phyloP scores from a whole-genome alignment of 768 basidiomycete species.

The Rhodotorula sphaerocarpa region DNA sequence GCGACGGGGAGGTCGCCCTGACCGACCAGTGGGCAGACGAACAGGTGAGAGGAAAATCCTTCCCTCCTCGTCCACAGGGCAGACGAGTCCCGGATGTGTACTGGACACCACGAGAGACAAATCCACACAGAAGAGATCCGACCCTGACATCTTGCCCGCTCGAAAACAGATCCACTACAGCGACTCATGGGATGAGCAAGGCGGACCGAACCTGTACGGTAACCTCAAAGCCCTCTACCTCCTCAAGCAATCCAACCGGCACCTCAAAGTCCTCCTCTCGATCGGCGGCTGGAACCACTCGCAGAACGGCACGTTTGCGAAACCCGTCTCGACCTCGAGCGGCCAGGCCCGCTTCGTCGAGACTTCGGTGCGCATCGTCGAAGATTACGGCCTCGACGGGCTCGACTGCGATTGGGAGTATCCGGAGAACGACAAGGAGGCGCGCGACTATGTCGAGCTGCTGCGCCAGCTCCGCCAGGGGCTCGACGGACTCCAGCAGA shows the following conservation, averaged over 20 bases:
- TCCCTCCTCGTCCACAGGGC: neutral
- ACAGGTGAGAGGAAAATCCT: slow-evolving; percentile 46
- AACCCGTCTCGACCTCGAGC: slow-evolving; percentile 59
- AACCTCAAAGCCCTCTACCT: slow-evolving; percentile 90
- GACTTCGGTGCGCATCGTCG: slow-evolving; percentile 66
- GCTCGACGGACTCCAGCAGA: slow-evolving; percentile 66
- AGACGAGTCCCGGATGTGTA: too few relatives aligned
- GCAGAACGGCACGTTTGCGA: slow-evolving; percentile 60
- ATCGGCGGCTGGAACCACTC: slow-evolving; percentile 97
- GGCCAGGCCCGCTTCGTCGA: slow-evolving; percentile 70
- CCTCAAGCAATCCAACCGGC: slow-evolving; percentile 75
- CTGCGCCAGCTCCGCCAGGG: slow-evolving; percentile 64
- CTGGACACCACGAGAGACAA: too few relatives aligned
- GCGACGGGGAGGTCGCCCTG: slow-evolving; percentile 43
- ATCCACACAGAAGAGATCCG: too few relatives aligned
- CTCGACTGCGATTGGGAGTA: slow-evolving; percentile 91
- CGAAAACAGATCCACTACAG: slow-evolving; percentile 93
- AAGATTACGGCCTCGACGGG: slow-evolving; percentile 86
- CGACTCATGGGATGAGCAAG: slow-evolving; percentile 83
- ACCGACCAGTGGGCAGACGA: slow-evolving; percentile 93
- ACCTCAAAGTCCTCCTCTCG: slow-evolving; percentile 63
- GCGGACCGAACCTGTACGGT: slow-evolving; percentile 71
- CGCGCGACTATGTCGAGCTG: slow-evolving; percentile 72
- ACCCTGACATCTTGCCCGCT: too few relatives aligned
- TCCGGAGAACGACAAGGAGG: slow-evolving; percentile 67